Percentiles rank a stretch among this genome's conserved stretches.
phyloP scores from a whole-genome alignment of 129 eudicot species.

The Silybum marianum region DNA sequence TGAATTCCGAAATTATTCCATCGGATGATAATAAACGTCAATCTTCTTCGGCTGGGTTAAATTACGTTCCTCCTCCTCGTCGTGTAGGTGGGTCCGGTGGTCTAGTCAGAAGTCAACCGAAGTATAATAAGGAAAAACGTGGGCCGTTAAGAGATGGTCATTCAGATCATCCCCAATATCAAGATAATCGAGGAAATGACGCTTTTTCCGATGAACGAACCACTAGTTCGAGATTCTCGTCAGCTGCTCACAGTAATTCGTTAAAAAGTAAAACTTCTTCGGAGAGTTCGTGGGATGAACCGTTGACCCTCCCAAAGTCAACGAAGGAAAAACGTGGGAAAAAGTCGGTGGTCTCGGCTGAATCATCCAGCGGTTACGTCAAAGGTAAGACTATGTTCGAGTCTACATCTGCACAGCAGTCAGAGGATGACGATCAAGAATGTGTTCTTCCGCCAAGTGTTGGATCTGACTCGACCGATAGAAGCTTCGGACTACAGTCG shows the following conservation, averaged over 20 bases:
- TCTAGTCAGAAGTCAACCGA: conserved; percentile 53
- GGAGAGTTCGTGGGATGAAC: conserved; percentile 92
- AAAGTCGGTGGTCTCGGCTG: conserved; percentile 41
- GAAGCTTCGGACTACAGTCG: conserved; percentile 38
- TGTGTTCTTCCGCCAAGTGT: conserved; percentile 32
- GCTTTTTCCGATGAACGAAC: conserved; percentile 66
- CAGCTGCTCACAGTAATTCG: conserved; percentile 70
- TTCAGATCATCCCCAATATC: conserved; percentile 35
- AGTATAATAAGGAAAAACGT: conserved; percentile 49
- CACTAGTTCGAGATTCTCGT: conserved; percentile 62
- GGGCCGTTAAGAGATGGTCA: conserved; percentile 44
- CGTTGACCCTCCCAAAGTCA: conserved; percentile 53
- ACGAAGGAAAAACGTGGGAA: conserved; percentile 71
- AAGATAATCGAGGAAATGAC: conserved; percentile 47
- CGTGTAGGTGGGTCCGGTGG: conserved; percentile 49
- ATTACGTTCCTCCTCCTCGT: conserved; percentile 55
- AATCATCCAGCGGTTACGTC: conserved; percentile 45
- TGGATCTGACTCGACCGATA: conserved; percentile 46
- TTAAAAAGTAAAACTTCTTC: conserved; percentile 84
- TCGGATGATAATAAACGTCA: conserved; percentile 53
- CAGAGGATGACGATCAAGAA: conserved; percentile 55
- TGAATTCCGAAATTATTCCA: conserved; percentile 41
- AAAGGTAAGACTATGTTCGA: conserved; percentile 65
- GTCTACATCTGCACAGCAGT: conserved; percentile 28
- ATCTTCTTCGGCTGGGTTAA: conserved; percentile 33